Conservation (phyloP, 78 protist genomes). For the Guillardia theta region DNA sequence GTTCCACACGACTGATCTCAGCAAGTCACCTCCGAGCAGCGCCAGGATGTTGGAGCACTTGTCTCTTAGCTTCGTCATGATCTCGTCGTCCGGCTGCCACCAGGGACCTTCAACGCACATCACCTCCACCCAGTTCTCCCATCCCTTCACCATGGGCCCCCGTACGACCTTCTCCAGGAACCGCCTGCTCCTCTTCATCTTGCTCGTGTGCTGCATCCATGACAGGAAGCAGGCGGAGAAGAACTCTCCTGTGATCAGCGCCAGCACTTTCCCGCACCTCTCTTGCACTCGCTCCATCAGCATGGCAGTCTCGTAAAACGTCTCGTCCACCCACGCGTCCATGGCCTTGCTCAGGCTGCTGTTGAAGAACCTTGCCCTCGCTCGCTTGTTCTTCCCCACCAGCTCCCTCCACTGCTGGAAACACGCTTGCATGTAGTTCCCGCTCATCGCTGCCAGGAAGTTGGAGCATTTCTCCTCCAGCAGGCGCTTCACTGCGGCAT, state of each 20-base stretch:
- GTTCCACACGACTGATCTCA: background rate
- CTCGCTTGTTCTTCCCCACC: background rate
- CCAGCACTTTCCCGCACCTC: too few species aligned
- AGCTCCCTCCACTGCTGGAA: background rate
- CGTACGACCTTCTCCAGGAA: background rate
- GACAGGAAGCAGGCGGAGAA: background rate
- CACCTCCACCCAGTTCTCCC: background rate
- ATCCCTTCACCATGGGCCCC: background rate
- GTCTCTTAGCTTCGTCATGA: background rate
- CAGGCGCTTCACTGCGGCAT: background rate
- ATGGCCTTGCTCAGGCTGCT: background rate
- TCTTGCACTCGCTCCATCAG: too few species aligned
- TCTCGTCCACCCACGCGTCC: background rate
- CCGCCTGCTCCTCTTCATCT: background rate
- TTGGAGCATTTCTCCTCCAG: background rate
- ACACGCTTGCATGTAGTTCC: background rate
- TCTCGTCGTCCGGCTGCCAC: constrained; percentile 5
- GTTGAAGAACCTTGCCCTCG: background rate
- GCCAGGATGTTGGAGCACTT: background rate
- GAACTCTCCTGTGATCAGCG: background rate
- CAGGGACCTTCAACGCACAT: background rate
- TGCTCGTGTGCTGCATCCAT: background rate
- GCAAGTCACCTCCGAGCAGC: background rate
- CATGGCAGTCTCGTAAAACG: too few species aligned
- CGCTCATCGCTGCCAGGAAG: background rate